Evolutionary conservation across 768 basidiomycete genomes (phyloP).

Genomic region (Pleurotus eryngii): DNA sequence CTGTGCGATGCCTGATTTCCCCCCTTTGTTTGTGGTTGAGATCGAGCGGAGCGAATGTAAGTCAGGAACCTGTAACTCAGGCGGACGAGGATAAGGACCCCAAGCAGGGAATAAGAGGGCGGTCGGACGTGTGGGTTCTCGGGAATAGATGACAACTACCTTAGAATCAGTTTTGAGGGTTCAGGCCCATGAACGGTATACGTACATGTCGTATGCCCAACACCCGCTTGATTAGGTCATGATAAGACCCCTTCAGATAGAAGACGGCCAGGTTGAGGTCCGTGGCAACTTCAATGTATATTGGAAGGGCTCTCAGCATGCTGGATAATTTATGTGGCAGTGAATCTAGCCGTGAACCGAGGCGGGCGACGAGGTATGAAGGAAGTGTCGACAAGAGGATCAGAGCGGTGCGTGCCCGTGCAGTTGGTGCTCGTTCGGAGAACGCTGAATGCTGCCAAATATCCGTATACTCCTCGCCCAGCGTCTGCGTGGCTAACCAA

Average conservation of each 20-base stretch:
- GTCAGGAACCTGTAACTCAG: constrained; percentile 59
- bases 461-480: constrained; percentile 91
- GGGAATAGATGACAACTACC: constrained; percentile 70
- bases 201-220: constrained; percentile 68
- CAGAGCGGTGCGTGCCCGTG: constrained; percentile 43
- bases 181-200: not conserved
- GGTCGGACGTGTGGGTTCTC: constrained; percentile 69
- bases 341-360: constrained; percentile 36
- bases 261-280: constrained; percentile 81
- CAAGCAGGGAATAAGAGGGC: constrained; percentile 85
- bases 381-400: constrained; percentile 68
- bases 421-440: constrained; percentile 41
- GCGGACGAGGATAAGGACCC: constrained; percentile 64
- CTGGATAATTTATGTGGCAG: constrained; percentile 27
- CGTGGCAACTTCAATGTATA: constrained; percentile 47
- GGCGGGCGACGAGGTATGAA: constrained; percentile 54
- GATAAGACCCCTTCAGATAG: constrained; percentile 78
- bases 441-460: constrained; percentile 67
- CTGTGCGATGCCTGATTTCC: constrained; percentile 23
- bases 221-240: constrained; percentile 65
- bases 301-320: constrained; percentile 41
- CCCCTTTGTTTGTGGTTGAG: constrained; percentile 23
- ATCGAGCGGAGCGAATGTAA: constrained; percentile 33
- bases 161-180: not conserved
- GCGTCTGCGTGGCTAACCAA: constrained; percentile 64